phyloP scores from a whole-genome alignment of 495 filamentous ascomycete genomes.

The Stereocaulon alpinum region DNA sequence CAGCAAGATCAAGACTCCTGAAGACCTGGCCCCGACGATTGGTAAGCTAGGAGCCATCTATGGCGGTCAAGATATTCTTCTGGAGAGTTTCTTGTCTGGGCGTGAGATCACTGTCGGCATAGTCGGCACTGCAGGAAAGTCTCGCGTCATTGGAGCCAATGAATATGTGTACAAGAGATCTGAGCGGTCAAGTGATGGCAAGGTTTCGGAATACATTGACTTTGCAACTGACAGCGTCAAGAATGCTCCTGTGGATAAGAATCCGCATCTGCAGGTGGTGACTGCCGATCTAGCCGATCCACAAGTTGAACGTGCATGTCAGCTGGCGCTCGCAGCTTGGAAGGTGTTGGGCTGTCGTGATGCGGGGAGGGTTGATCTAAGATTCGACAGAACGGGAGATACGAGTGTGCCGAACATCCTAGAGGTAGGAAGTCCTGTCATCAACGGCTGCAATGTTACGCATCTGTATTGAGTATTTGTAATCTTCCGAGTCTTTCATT shows the following conservation, averaged over 20 bases:
- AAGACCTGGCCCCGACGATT: slow-evolving; percentile 11
- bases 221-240: not conserved
- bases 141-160: slow-evolving; percentile 34
- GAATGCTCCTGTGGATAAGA: not conserved
- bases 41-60: slow-evolving; percentile 13
- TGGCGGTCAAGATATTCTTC: slow-evolving; percentile 19
- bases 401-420: not conserved
- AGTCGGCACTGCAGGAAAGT: slow-evolving; percentile 23
- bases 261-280: not conserved
- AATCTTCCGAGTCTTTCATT: too few species aligned
- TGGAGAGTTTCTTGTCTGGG: slow-evolving; percentile 23
- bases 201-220: not conserved
- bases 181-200: too few species aligned
- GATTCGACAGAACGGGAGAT: not conserved
- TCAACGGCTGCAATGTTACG: too few species aligned
- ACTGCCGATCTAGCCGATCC: slow-evolving; percentile 1
- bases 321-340: slow-evolving; percentile 18
- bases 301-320: slow-evolving; percentile 15
- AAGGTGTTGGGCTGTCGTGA: slow-evolving; percentile 19
- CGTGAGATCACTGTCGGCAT: slow-evolving; percentile 25
- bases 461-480: not conserved
- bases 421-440: not conserved
- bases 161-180: slow-evolving; percentile 22
- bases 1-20: slow-evolving; percentile 19
- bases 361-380: slow-evolving; percentile 20